Conservation (phyloP, 345 rosid genomes). For the Aurinia saxatilis region DNA sequence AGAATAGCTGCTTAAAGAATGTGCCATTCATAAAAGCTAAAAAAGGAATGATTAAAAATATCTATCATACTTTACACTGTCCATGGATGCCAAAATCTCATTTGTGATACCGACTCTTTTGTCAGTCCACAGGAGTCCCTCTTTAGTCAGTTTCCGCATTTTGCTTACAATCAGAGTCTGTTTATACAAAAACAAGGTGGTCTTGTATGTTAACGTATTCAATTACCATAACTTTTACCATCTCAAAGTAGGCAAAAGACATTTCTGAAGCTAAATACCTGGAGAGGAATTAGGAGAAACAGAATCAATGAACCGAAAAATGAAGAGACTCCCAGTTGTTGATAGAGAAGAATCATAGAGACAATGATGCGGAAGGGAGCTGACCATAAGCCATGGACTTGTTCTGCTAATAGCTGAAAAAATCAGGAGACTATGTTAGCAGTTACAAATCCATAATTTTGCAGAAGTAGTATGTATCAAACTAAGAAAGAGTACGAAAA, state of each 20-base stretch:
- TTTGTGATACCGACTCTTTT: constrained; percentile 85
- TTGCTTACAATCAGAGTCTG: constrained; percentile 79
- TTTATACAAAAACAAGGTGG: constrained; percentile 5
- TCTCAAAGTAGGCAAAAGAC: not conserved
- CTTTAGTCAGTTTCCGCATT: constrained; percentile 83
- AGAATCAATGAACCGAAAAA: constrained; percentile 75
- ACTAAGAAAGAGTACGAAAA: not conserved
- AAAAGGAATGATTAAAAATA: not conserved
- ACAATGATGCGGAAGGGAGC: constrained; percentile 86
- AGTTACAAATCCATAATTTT: not conserved
- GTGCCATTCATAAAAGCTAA: constrained; percentile 2
- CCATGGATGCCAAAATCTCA: constrained; percentile 95
- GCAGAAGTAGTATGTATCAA: too few relatives aligned
- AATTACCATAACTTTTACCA: not conserved
- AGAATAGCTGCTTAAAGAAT: not conserved
- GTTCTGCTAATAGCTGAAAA: constrained; percentile 73
- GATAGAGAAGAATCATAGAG: constrained; percentile 83
- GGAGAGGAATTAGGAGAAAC: constrained; percentile 74
- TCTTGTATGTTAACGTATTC: constrained; percentile 2
- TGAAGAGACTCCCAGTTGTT: constrained; percentile 84
- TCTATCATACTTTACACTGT: constrained; percentile 78
- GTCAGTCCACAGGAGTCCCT: constrained; percentile 91
- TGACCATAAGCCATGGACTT: constrained; percentile 87
- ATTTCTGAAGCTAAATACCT: constrained; percentile 35
- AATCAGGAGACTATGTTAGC: constrained; percentile 1